Evolutionary conservation across 2,329 filamentous ascomycete species (phyloP).

Genomic region (Colletotrichum liriopes): DNA sequence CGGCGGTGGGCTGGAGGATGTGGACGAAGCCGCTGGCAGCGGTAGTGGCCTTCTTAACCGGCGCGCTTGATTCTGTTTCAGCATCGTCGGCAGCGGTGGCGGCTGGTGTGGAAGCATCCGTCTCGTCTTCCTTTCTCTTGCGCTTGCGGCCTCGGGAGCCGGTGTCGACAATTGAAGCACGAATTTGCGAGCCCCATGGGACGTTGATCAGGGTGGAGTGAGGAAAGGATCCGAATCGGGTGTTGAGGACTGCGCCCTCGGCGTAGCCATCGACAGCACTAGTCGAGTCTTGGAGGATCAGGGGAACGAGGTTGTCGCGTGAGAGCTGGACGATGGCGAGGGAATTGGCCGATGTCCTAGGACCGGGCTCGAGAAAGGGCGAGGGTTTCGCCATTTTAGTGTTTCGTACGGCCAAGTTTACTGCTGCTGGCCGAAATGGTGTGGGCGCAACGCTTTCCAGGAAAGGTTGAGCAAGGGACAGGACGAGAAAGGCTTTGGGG

Average conservation of each 20-base stretch:
- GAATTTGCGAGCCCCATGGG: constrained; percentile 93
- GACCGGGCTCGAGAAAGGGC: constrained; percentile 83
- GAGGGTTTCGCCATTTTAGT: constrained; percentile 66
- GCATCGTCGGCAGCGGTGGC: constrained; percentile 54
- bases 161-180: constrained; percentile 91
- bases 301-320: constrained; percentile 86
- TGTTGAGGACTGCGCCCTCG: constrained; percentile 88
- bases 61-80: constrained; percentile 51
- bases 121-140: constrained; percentile 65
- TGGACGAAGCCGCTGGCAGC: constrained; percentile 82
- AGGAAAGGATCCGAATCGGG: constrained; percentile 92
- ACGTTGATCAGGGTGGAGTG: constrained; percentile 83
- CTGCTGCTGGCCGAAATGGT: not conserved
- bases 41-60: constrained; percentile 65
- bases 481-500: not conserved
- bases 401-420: not conserved
- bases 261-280: constrained; percentile 80
- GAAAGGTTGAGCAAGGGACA: not conserved
- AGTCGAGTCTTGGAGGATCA: constrained; percentile 75
- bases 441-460: not conserved
- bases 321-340: constrained; percentile 91
- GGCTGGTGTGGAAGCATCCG: constrained; percentile 42
- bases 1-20: constrained; percentile 83
- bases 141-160: constrained; percentile 86
- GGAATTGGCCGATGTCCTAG: constrained; percentile 72